Evolutionary conservation across 345 rosid species (phyloP).

Genomic region (Citrus inodora): DNA sequence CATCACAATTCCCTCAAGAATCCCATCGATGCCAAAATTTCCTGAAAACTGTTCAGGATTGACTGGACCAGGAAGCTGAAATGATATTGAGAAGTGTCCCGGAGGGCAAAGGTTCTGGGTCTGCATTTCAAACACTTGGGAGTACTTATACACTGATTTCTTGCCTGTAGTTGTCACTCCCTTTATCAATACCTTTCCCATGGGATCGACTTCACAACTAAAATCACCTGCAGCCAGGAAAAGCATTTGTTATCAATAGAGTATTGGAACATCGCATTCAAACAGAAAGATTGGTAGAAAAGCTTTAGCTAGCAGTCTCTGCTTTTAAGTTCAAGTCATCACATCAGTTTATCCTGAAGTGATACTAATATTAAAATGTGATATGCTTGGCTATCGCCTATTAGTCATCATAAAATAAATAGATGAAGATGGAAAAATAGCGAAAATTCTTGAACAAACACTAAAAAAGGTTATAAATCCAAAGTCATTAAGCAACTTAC

Average conservation of each 20-base stretch:
- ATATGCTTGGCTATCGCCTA: no score
- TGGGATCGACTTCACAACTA: conserved; percentile 44
- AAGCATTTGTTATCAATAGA: not conserved
- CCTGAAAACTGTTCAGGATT: conserved; percentile 41
- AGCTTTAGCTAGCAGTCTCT: not conserved
- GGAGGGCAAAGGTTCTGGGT: conserved; percentile 56
- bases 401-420: not conserved
- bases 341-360: not conserved
- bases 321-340: not conserved
- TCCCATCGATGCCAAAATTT: conserved; percentile 47
- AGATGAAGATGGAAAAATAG: not conserved
- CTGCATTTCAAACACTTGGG: conserved; percentile 50
- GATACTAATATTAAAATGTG: not conserved
- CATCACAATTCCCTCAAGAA: conserved; percentile 55
- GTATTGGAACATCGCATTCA: not conserved
- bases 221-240: conserved; percentile 40
- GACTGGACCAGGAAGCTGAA: conserved; percentile 63
- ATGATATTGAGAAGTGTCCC: conserved; percentile 51
- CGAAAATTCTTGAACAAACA: not conserved
- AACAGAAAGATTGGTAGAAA: not conserved
- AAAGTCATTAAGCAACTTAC: conserved; percentile 29
- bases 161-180: conserved; percentile 72
- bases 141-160: conserved; percentile 38
- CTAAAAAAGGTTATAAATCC: not conserved
- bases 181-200: conserved; percentile 47